A percentile compares a stretch with the other conserved stretches of the same genome.
phyloP scores from a whole-genome alignment of 352 stramenopile species.

The Aphanomyces invadans region DNA sequence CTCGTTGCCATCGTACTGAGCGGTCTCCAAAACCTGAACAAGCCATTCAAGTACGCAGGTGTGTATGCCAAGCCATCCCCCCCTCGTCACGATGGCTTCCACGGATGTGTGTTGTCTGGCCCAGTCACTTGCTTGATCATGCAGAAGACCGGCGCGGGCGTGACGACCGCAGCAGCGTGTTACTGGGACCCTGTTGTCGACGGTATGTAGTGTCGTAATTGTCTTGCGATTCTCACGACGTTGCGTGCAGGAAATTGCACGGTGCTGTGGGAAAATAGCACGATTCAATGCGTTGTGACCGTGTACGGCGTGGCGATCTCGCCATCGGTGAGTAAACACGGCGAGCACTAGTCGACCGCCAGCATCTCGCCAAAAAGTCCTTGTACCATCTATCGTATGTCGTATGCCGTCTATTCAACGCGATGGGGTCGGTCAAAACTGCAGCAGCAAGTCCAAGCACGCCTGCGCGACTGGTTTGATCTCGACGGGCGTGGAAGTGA shows the following conservation, averaged over 20 bases:
- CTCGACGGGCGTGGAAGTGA: not conserved
- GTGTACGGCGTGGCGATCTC: conserved; percentile 78
- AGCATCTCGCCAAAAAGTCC: not conserved
- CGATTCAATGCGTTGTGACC: conserved; percentile 76
- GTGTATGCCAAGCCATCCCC: not conserved
- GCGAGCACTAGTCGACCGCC: conserved; percentile 3
- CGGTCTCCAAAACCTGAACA: conserved; percentile 79
- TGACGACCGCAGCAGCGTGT: conserved; percentile 61
- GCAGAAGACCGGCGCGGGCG: conserved; percentile 71
- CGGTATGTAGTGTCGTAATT: no score
- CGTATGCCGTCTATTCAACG: not conserved
- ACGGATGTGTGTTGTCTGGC: no score
- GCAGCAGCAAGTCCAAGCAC: conserved; percentile 5
- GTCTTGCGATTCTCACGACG: no score
- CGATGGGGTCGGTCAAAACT: not conserved
- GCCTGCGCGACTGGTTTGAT: conserved; percentile 9
- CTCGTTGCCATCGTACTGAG: conserved; percentile 71
- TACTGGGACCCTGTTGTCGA: conserved; percentile 72
- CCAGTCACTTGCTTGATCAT: conserved; percentile 80
- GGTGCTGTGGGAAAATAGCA: conserved; percentile 79
- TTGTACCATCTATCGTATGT: not conserved
- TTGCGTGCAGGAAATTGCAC: conserved; percentile 66
- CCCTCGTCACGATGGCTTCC: conserved; percentile 14
- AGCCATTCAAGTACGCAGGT: conserved; percentile 58
- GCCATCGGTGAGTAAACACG: conserved; percentile 53